A percentile compares a stretch with the other conserved stretches of the same genome.
Conservation (phyloP, 225 moss, liverwort and hornwort species). For the Neckera pumila region DNA sequence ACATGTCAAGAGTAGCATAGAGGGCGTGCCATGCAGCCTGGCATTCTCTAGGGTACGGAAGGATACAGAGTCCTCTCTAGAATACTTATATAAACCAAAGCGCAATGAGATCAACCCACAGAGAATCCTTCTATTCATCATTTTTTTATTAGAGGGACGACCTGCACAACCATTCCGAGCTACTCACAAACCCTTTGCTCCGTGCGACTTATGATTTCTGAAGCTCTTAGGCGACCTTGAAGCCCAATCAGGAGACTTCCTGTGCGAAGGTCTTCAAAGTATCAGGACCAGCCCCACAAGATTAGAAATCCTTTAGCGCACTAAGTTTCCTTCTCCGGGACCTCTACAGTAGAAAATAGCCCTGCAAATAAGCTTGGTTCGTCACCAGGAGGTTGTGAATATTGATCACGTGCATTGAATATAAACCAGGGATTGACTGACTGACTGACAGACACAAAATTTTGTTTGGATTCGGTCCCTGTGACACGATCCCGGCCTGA, state of each 20-base stretch:
- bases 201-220: neutral
- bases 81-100: neutral
- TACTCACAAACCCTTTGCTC: neutral
- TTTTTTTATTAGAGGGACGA: neutral
- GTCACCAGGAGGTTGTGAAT: neutral
- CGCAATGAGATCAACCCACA: neutral
- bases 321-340: neutral
- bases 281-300: neutral
- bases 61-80: neutral
- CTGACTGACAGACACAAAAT: neutral
- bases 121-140: neutral
- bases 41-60: neutral
- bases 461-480: neutral
- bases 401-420: neutral
- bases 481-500: neutral
- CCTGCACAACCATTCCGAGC: neutral
- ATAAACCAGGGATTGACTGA: neutral
- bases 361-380: neutral
- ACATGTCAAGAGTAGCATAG: neutral
- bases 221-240: neutral
- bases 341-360: neutral
- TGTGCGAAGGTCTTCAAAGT: neutral
- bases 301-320: neutral
- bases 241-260: neutral
- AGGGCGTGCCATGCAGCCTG: neutral